Evolutionary conservation across 768 basidiomycete species (phyloP).

Genomic region (Lactifluus subvellereus): DNA sequence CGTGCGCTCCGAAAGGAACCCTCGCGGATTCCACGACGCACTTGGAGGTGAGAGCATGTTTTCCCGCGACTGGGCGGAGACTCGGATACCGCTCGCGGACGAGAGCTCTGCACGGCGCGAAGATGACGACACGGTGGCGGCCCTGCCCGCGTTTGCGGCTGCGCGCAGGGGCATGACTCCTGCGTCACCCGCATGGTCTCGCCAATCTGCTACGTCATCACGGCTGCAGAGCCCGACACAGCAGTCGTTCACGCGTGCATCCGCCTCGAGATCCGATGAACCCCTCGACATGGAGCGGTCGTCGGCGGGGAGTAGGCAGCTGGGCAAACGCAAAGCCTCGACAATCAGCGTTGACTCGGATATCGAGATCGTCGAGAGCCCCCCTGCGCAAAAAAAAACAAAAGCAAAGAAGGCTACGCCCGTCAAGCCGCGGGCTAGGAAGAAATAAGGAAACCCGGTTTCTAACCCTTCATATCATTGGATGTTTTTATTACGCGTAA

Average conservation of each 20-base stretch:
- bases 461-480: background rate
- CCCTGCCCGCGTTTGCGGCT: constrained; percentile 32
- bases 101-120: constrained; percentile 30
- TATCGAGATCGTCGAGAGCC: constrained; percentile 29
- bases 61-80: constrained; percentile 73
- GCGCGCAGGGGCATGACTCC: constrained; percentile 41
- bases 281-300: constrained; percentile 39
- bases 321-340: constrained; percentile 47
- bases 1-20: constrained; percentile 29
- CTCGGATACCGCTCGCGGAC: constrained; percentile 43
- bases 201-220: constrained; percentile 28
- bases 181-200: constrained; percentile 46
- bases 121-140: constrained; percentile 30
- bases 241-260: constrained; percentile 29
- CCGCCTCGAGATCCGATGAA: constrained; percentile 30
- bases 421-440: constrained; percentile 28
- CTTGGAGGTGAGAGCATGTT: constrained; percentile 58
- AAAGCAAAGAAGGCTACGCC: constrained; percentile 23
- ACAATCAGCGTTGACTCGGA: constrained; percentile 29
- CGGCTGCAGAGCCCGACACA: constrained; percentile 47
- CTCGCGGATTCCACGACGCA: constrained; percentile 57
- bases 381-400: constrained; percentile 25
- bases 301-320: constrained; percentile 20
- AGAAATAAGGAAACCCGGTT: constrained; percentile 8
- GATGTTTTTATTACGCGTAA: background rate